Evolutionary conservation across 306 rosid species (phyloP).

Genomic region (Lathyrus tuberosus): DNA sequence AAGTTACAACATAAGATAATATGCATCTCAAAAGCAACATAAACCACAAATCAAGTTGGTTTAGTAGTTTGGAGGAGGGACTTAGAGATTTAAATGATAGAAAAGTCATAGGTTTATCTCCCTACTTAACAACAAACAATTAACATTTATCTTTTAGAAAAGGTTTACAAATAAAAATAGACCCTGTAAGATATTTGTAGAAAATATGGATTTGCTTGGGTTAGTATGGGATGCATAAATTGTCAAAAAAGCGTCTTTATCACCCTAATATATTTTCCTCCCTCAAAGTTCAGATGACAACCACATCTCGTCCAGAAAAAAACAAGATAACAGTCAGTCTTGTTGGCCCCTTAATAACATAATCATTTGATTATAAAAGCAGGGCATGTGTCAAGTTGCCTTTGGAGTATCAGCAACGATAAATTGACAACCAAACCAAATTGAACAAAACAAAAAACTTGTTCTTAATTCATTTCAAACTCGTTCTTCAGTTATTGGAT

Average conservation of each 20-base stretch:
- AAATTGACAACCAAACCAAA: slow-evolving; percentile 21
- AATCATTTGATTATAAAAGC: neutral
- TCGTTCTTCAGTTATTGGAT: slow-evolving; percentile 36
- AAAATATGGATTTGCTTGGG: neutral
- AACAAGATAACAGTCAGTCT: neutral
- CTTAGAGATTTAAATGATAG: neutral
- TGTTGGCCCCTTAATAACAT: neutral
- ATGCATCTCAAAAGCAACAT: neutral
- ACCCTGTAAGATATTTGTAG: neutral
- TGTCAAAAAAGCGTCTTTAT: neutral
- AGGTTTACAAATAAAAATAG: neutral
- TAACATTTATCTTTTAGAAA: neutral
- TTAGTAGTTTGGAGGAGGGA: neutral
- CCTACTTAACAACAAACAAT: neutral
- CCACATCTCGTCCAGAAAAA: neutral
- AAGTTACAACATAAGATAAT: too few relatives aligned
- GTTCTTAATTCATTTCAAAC: slow-evolving; percentile 13
- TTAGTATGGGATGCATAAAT: neutral
- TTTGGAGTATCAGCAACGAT: slow-evolving; percentile 5
- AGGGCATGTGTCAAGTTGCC: slow-evolving; percentile 34
- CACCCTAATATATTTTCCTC: neutral
- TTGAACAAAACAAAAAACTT: slow-evolving; percentile 37
- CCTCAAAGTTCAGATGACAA: slow-evolving; percentile 17
- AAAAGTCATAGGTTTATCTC: neutral
- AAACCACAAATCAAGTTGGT: neutral